Evolutionary conservation across 371 early-diverging fungal species (phyloP), one percentile per base, ranked within the genome.

Genomic region (Thermomucor indicae-seudaticae): DNA sequence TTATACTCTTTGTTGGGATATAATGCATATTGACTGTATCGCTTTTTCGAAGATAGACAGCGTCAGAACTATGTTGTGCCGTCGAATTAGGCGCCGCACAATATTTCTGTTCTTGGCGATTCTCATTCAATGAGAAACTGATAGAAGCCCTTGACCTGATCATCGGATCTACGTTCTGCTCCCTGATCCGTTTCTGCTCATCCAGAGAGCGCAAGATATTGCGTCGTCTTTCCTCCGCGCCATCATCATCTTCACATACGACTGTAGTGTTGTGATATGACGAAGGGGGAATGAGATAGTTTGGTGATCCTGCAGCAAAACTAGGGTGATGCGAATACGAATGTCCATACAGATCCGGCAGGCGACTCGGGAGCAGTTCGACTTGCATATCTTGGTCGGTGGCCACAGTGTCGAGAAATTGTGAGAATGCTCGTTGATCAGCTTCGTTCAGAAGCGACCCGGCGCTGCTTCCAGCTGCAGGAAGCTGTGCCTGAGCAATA

Each of bases 331-430:
- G n/a, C n/a, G n/a, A n/a, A n/a, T n/a, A n/a, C 7, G 39, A 53
- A 34, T 42, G 34, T n/a, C 47, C 63, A 46, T 57, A 57, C 29
- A 59, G 20, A 35, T 41, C 31, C 10, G 53, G 43, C 53, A 54
- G 34, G 47, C 53, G 56, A 47, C 34, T 56, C 49, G 51, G 61
- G 39, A 60, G 46, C 50, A 35, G 61, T 25, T 60, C 61, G 22
- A 43, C 47, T n/a, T 14, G 57, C 58, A 60, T 44, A 28, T 71
- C 65, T 20, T 64, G 70, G 40, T 72, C 77, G 32, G 70, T 49
- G 40, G 59, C 67, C 49, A 76, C 64, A 5, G 65, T 58, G 49
- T 76, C 71, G 49, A 76, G 48, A 41, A 72, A 76, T 22, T 72
- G 59, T 6, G 60, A 58, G 42, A 76, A 72, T 7, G 63, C 60